Conservation (phyloP, 495 filamentous ascomycete species). For the Hypoxylon fuscum region DNA sequence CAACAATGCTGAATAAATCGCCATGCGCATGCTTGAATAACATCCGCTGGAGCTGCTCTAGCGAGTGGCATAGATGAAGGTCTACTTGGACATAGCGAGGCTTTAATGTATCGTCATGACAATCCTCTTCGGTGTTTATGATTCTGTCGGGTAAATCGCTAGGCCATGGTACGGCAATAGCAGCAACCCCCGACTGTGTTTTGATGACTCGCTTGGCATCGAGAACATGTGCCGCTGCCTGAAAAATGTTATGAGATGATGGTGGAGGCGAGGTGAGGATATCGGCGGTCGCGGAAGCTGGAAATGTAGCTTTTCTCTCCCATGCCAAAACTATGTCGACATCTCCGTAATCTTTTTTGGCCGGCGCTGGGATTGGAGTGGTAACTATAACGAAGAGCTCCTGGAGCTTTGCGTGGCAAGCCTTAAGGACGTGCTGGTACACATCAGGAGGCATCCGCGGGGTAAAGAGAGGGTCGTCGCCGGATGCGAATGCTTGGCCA, state of each 20-base stretch:
- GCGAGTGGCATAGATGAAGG: conserved; percentile 58
- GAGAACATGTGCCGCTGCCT: conserved; percentile 33
- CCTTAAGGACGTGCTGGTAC: conserved; percentile 54
- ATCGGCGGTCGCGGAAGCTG: neutral
- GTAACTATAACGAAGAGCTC: conserved; percentile 57
- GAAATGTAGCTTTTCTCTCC: conserved; percentile 43
- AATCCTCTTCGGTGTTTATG: neutral
- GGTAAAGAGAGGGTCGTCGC: conserved; percentile 55
- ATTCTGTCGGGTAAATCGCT: conserved; percentile 14
- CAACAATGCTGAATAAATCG: conserved; percentile 73
- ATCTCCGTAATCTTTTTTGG: conserved; percentile 65
- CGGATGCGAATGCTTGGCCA: conserved; percentile 62
- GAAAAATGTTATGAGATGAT: neutral
- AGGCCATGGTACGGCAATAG: conserved; percentile 64
- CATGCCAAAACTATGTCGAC: conserved; percentile 65
- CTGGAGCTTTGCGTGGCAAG: conserved; percentile 52
- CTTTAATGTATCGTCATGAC: neutral
- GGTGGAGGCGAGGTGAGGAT: neutral
- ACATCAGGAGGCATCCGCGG: conserved; percentile 65
- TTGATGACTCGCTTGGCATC: conserved; percentile 43
- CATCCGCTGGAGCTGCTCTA: conserved; percentile 63
- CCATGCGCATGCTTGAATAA: conserved; percentile 70
- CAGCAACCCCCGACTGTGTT: conserved; percentile 37
- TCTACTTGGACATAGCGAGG: conserved; percentile 69
- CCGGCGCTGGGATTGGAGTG: conserved; percentile 64